These are phyloP conservation scores for Penicillium sp. DNA, from an alignment of 2,329 filamentous ascomycete genomes.

Conservation along the genomic window DNA sequence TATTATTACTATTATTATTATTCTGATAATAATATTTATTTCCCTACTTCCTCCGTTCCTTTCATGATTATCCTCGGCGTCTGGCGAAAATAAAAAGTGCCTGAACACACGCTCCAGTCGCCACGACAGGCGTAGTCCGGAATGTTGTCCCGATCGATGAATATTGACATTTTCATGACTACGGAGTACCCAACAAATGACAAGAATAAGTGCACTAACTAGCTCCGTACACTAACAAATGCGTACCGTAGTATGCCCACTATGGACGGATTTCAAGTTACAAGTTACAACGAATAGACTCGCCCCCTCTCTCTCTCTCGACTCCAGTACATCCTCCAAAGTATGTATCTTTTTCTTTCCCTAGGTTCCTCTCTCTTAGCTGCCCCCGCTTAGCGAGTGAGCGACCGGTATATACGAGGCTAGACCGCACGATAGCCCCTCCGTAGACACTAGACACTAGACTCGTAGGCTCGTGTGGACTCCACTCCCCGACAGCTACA, in stretches of 20 bases:
- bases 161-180: not conserved
- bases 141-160: not conserved
- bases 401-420: conserved; percentile 10
- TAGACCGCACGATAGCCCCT: conserved; percentile 19
- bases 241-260: not conserved
- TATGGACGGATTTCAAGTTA: not conserved
- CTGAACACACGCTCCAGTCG: not conserved
- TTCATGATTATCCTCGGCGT: not conserved
- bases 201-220: not conserved
- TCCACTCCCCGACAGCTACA: conserved; percentile 1
- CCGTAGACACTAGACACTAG: not conserved
- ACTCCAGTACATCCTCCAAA: not conserved
- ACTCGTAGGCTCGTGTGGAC: not conserved
- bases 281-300: not conserved
- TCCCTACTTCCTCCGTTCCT: not conserved
- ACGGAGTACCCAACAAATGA: not conserved
- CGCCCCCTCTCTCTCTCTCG: not conserved
- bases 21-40: not conserved
- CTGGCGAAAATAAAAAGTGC: conserved; percentile 2
- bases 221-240: not conserved
- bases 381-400: not conserved
- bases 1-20: not conserved
- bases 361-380: not conserved
- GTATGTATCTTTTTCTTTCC: not conserved
- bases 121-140: conserved; percentile 2